Conservation (phyloP, 2,329 filamentous ascomycete genomes). For the Catunica adiposa region DNA sequence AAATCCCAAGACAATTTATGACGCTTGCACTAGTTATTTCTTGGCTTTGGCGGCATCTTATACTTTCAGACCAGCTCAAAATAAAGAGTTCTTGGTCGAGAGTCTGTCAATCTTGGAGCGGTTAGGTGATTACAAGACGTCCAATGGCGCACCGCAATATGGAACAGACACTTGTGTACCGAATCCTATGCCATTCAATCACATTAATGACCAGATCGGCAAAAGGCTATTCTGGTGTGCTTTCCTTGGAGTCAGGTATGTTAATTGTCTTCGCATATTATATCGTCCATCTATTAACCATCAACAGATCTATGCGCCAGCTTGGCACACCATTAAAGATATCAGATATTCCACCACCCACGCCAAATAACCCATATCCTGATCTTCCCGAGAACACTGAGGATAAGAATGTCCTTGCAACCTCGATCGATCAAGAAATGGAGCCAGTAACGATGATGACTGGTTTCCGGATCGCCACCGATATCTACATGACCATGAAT, state of each 20-base stretch:
- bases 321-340: constrained; percentile 56
- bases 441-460: constrained; percentile 53
- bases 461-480: constrained; percentile 66
- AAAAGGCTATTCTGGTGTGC: constrained; percentile 75
- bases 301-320: constrained; percentile 53
- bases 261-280: constrained; percentile 2
- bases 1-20: constrained; percentile 32
- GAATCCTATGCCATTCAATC: constrained; percentile 39
- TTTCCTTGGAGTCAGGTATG: constrained; percentile 53
- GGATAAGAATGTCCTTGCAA: constrained; percentile 60
- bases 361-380: constrained; percentile 58
- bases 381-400: constrained; percentile 69
- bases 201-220: constrained; percentile 55
- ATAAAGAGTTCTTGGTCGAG: constrained; percentile 56
- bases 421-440: constrained; percentile 52
- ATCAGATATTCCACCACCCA: constrained; percentile 59
- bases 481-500: constrained; percentile 68
- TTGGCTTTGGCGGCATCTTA: constrained; percentile 50
- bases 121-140: constrained; percentile 13
- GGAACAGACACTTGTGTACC: constrained; percentile 24
- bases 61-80: constrained; percentile 49
- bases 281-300: constrained; percentile 12
- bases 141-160: constrained; percentile 24
- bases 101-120: constrained; percentile 38
- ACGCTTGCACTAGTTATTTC: constrained; percentile 60